Evolutionary conservation across 2,329 filamentous ascomycete genomes (phyloP), one percentile per base, ranked within the genome.

Genomic region (Calonectria honghensis): DNA sequence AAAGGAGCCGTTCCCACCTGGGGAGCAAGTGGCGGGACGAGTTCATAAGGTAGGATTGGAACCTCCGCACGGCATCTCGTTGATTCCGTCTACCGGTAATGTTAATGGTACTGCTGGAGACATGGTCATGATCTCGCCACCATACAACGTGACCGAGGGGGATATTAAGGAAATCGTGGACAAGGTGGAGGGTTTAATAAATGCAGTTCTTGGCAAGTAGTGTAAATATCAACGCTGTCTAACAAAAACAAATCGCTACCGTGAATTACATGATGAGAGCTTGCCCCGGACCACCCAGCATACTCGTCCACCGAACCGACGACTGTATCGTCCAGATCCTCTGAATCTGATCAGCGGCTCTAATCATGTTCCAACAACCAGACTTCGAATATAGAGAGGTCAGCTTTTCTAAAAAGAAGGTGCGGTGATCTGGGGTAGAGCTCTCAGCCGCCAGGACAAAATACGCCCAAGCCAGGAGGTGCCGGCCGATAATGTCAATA

Each of bases 41-140:
- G 68, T 81, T 27, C 76, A 82, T n/a, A 57, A 69, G 16, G 66
- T 91, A 16, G 83, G 92, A 1, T 80, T 88, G 14, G 79, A 84
- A 5, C 57, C 57, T 63, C 75, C 76, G 29, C 87, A 89, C 57
- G 86, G 88, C 52, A 89, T 86, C 5, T 88, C 89, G 70, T 87
- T 94, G 3, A 90, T 80, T 52, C 81, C 80, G 7, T 79, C 79
- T 3, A 80, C 45, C 4, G 81, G 80, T 4, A 81, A 78, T 2
- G 73, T 74, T 24, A 76, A 81, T 31, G 81, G 81, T 0, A 37
- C 75, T 11, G 29, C 61, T 0, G 80, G 81, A 10, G 81, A 82
- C n/a, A 77, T 81, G 10, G 74, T 80, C 14, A 64, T 80, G 11
- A 66, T 82, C 11, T 75, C 79, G 2, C 81, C 90, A 3, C 87